Evolutionary conservation across 805 yeast species (phyloP).

Genomic region (Kodamaea fukazawae): DNA sequence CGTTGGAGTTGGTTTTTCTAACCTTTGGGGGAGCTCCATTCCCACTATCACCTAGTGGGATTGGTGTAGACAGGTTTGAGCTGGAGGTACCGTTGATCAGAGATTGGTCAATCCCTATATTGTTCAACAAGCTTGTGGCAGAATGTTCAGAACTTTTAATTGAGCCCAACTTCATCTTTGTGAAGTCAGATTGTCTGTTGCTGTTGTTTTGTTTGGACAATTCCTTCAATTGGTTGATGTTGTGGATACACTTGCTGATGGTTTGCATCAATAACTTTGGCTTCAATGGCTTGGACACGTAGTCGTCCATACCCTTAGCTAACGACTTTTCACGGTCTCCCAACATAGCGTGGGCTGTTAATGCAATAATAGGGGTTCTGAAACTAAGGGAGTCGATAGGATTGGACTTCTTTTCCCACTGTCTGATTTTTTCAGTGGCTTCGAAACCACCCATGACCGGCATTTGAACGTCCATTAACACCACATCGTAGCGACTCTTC

Average conservation of each 20-base stretch:
- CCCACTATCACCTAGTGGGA: conserved; percentile 6
- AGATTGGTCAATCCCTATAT: conserved; percentile 18
- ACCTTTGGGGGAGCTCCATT: conserved; percentile 20
- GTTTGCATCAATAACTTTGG: conserved; percentile 82
- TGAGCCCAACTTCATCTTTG: conserved; percentile 40
- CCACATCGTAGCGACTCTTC: conserved; percentile 68
- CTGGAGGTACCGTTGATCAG: conserved; percentile 4
- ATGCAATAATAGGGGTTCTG: conserved; percentile 83
- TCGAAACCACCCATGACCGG: conserved; percentile 95
- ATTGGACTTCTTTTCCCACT: conserved; percentile 79
- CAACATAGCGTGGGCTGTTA: conserved; percentile 92
- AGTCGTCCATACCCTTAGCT: conserved; percentile 91
- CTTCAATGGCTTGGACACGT: conserved; percentile 82
- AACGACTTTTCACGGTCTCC: conserved; percentile 86
- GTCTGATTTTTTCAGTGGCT: conserved; percentile 81
- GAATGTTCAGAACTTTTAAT: conserved; percentile 23
- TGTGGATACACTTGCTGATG: conserved; percentile 77
- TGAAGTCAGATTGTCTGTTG: conserved; percentile 45
- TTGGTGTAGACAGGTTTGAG: conserved; percentile 6
- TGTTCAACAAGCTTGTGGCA: conserved; percentile 12
- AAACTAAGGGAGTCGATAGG: conserved; percentile 68
- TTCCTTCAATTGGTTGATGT: conserved; percentile 60
- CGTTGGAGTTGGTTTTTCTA: conserved; percentile 31
- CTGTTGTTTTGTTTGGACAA: conserved; percentile 47
- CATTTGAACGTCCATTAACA: conserved; percentile 93